Evolutionary conservation across 108 stramenopile genomes (phyloP), one percentile per base, ranked within the genome.

Genomic region (Pseudonitzschia multiseries): DNA sequence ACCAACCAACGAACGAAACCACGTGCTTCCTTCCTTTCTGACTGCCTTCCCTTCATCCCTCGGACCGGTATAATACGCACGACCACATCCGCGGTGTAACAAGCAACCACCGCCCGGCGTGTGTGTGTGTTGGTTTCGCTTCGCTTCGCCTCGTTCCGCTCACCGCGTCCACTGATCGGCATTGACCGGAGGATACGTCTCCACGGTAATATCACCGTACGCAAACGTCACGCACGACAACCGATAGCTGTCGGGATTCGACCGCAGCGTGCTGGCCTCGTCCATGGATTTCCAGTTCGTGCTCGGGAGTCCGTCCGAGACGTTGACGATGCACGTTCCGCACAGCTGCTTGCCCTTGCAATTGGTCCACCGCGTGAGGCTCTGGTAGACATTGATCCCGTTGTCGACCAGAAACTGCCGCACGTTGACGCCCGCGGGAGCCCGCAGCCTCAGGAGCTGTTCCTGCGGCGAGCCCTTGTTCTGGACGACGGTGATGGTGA

Each of bases 341-440:
- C 97, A 97, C n/a, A 96, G 77, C 79, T 97, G 97, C 80, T 95
- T 94, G 40, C 97, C 97, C 70, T 96, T 93, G 83, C 97, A 97
- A 79, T 96, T 97, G 51, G 97, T 96, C 95, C 95, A 97, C 36
- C 94, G 74, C 44, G 97, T 96, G 26, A 96, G 60, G 61, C 86
- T 88, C 72, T 95, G 97, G 83, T 97, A 97, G 26, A 97, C 97
- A 79, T 97, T 97, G 62, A 95, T 93, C 31, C 83, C 91, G 75
- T 96, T 94, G 57, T 89, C 93, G 12, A 92, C 87, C n/a, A 93
- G 68, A 43, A 95, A 72, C 64, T 96, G 76, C 6, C 93, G 87
- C 13, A 96, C 72, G 74, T 96, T 95, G 43, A 79, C 82, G 9
- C 97, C 94, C 18, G 80, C 73, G 46, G 81, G 72, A 64, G 86